Base-by-base conservation (phyloP, 257 asterid genomes). In the Leptodermis oblonga region DNA sequence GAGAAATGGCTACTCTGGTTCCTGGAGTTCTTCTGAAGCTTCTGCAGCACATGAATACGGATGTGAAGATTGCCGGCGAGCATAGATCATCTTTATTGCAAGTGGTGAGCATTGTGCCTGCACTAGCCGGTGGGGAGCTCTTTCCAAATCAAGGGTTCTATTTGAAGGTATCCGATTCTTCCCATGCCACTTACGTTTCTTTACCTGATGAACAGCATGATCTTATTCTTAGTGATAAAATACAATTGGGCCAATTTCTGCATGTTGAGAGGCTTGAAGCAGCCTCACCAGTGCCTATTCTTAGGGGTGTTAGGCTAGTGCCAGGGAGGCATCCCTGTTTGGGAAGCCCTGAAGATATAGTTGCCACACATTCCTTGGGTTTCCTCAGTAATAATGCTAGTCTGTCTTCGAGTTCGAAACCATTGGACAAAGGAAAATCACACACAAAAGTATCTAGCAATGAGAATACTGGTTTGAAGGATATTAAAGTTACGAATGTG, bases 271-370 rank as follows among this genome's bases (percentile, higher is more conserved):
- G 96, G 87, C 92, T 94, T 8, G 96, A 94, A 70, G 79, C 95
- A 41, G 96, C 99, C 34, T 87, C 99, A 42, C 99, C 99, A 3
- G 97, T 94, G 60, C 99, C 99, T 14, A 89, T 90, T 51, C 84
- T 94, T 25, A 67, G 85, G 31, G 99, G 99, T 43, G 97, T 91
- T 54, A 81, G 90, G 79, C 91, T 96, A 4, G 78, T 87, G 33
- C 96, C 97, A 0, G 99, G 99, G 20, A 85, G 99, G 4, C 99
- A 94, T 76, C 99, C 99, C 14, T 94, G 99, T 75, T 88, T 94
- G 20, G 99, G 97, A 20, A 94, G 86, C 49, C 99, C 99, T 33
- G 92, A 88, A 69, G 99, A 94, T 81, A 85, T 94, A 58, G 95
- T 87, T 67, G 97, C 97, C 3, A 87, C 96, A 42, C 96, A 87